These are phyloP conservation scores for Diplodia corticola DNA, from an alignment of 2,329 filamentous ascomycete species.

Conservation along the genomic window DNA sequence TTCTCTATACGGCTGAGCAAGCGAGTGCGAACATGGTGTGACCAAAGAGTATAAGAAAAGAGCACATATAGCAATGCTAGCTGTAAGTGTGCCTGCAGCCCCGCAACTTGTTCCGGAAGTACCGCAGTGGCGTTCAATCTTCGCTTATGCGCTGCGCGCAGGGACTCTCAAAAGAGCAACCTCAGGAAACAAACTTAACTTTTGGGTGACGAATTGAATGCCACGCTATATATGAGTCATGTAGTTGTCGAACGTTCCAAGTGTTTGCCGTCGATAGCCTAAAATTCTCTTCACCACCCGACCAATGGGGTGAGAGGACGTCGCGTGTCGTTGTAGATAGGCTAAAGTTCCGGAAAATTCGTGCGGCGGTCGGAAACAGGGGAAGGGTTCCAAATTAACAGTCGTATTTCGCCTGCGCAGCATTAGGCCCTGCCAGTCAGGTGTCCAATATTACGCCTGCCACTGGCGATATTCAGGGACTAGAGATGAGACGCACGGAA, in stretches of 20 bases:
- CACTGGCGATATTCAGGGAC: not conserved
- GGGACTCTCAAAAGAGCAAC: not conserved
- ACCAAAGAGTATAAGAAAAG: not conserved
- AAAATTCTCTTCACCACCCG: not conserved
- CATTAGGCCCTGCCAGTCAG: not conserved
- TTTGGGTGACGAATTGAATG: not conserved
- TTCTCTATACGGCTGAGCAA: not conserved
- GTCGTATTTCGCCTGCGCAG: not conserved
- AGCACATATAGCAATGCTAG: constrained; percentile 10
- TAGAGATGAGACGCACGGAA: constrained; percentile 7
- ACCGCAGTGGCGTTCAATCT: constrained; percentile 3
- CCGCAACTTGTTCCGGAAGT: not conserved
- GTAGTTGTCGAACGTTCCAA: not conserved
- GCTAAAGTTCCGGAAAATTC: constrained; percentile 7
- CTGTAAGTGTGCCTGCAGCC: not conserved
- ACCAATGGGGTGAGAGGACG: not conserved
- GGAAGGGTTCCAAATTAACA: constrained; percentile 3
- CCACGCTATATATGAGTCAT: not conserved
- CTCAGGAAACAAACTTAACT: constrained; percentile 8
- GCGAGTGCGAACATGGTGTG: not conserved
- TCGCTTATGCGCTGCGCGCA: constrained; percentile 2
- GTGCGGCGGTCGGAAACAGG: not conserved
- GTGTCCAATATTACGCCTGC: not conserved
- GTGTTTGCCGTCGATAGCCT: not conserved
- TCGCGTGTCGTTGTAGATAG: not conserved